Base-by-base conservation (phyloP, 2,329 filamentous ascomycete species). In the Penicillium sp. region DNA sequence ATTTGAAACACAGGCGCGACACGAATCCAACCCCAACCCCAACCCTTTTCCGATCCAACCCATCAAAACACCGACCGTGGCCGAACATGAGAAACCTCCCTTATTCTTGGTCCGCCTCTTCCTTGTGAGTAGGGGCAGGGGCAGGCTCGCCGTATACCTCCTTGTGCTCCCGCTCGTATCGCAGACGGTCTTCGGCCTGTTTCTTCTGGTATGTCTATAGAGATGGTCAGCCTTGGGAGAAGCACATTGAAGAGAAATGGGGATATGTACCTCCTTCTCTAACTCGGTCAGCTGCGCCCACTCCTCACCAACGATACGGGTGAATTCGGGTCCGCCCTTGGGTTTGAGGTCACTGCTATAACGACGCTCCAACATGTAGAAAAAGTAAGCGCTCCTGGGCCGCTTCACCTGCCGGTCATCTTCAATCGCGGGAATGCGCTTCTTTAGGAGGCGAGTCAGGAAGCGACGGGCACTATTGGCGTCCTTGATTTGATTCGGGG, bases 401-500 rank as follows among this genome's bases (percentile, higher is more conserved):
- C 54, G 54, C 65, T 80, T 83, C 44, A 80, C 74, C 13, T 67
- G 61, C 44, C 85, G 79, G 10, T 81, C 76, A 62, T 88, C 85
- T 5, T 70, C 54, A 47, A 87, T 75, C 6, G 45, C 43, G 1
- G 35, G 24, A 24, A 56, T 53, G 38, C 50, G 56, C 40, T 62
- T 62, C 3, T 57, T 35, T 10, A 50, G 58, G 42, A 70, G 55
- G 24, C 53, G 62, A 0, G 50, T 47, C 8, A 77, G 65, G n/a
- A 46, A 57, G 25, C 35, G 52, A 33, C 85, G 81, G 10, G 85
- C 85, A 10, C 57, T 63, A 65, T 88, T 88, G 50, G 85, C 85
- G 3, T 74, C 52, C 41, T 72, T 72, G 59, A 88, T 86, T 62
- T 85, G 66, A 5, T 80, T 71, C 9, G 81, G 78, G 1, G 81